Conservation (phyloP, 2,329 filamentous ascomycete genomes). For the Ophiostoma fasciatum region DNA sequence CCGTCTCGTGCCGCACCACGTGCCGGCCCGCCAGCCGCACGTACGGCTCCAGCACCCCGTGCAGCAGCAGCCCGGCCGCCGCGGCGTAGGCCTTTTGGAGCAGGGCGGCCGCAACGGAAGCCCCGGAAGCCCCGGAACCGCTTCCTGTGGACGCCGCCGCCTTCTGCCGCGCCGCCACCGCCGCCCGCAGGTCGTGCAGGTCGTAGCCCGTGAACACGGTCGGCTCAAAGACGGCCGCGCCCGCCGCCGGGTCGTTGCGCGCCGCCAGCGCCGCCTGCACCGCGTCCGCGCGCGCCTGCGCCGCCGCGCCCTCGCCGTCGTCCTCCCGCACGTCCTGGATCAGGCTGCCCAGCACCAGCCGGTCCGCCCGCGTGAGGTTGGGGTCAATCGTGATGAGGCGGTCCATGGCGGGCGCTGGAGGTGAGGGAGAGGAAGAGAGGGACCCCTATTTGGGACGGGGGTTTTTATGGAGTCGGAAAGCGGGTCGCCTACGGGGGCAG, state of each 20-base stretch:
- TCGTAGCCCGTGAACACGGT: constrained; percentile 20
- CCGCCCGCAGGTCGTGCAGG: constrained; percentile 21
- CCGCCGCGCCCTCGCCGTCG: constrained; percentile 6
- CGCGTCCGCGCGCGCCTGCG: constrained; percentile 9
- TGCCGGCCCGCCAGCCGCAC: constrained; percentile 32
- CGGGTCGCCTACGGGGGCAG: no score
- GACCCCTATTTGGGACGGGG: no score
- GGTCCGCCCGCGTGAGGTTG: constrained; percentile 26
- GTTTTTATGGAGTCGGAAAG: no score
- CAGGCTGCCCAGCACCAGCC: constrained; percentile 25
- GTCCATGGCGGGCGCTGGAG: constrained; percentile 3
- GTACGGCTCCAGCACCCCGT: constrained; percentile 44
- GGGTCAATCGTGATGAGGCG: constrained; percentile 24
- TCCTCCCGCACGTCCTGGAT: constrained; percentile 21
- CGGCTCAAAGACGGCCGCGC: constrained; percentile 21
- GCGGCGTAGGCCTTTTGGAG: constrained; percentile 12
- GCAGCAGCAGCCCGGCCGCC: constrained; percentile 32
- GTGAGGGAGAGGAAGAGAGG: no score
- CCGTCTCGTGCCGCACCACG: constrained; percentile 50
- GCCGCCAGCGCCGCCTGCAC: constrained; percentile 23
- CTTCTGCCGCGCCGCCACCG: constrained; percentile 9
- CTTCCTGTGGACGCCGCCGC: neutral
- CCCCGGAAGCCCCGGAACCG: neutral
- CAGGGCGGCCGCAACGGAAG: neutral
- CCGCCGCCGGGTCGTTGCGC: constrained; percentile 31